These are phyloP conservation scores for Mimosa bimucronata DNA, from an alignment of 306 rosid genomes.

Conservation along the genomic window DNA sequence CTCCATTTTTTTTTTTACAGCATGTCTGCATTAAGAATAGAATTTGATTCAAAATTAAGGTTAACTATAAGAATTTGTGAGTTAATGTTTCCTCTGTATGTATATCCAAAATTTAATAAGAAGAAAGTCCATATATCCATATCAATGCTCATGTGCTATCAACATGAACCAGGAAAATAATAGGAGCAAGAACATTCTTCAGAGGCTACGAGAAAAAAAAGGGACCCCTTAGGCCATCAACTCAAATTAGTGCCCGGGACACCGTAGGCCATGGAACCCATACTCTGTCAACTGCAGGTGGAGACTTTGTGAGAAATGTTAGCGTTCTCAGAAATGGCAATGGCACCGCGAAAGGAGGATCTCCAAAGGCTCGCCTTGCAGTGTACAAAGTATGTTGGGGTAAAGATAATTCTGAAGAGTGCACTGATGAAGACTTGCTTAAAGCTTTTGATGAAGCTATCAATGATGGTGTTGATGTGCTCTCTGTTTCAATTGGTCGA, in stretches of 20 bases:
- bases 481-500: conserved; percentile 59
- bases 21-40: too few species aligned
- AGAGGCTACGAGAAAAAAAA: conserved; percentile 34
- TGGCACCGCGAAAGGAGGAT: conserved; percentile 83
- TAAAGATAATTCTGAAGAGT: conserved; percentile 6
- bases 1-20: too few species aligned
- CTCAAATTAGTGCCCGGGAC: conserved; percentile 52
- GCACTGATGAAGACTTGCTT: conserved; percentile 68
- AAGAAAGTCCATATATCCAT: too few species aligned
- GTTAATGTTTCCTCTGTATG: too few species aligned
- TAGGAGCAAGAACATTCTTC: conserved; percentile 73
- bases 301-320: conserved; percentile 48
- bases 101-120: too few species aligned
- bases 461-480: conserved; percentile 64
- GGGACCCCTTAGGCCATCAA: neutral
- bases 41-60: too few species aligned
- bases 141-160: neutral
- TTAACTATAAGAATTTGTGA: too few species aligned
- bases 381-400: conserved; percentile 51
- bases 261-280: conserved; percentile 78
- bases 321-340: conserved; percentile 48
- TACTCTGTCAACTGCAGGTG: conserved; percentile 80
- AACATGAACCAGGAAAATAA: conserved; percentile 68
- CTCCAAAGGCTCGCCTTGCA: conserved; percentile 72
- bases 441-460: conserved; percentile 71